Percentiles rank a stretch among this genome's conserved stretches.
Conservation (phyloP, 176 grass and related monocot genomes). For the Rhipidocladum racemiflorum region DNA sequence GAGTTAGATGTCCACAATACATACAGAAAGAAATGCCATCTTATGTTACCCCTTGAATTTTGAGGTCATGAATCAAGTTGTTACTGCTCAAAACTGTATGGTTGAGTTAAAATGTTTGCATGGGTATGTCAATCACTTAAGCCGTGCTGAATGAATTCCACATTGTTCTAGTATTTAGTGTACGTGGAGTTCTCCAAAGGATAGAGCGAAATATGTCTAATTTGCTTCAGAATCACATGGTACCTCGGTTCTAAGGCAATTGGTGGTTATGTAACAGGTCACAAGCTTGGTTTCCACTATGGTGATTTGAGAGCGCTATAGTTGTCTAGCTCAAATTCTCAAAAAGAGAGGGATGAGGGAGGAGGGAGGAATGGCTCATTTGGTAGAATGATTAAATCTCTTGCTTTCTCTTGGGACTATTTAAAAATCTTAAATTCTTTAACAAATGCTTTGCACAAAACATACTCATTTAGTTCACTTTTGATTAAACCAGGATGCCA, state of each 20-base stretch:
- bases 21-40: not conserved
- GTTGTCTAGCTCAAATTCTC: slow-evolving; percentile 14
- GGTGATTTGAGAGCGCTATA: not conserved
- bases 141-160: not conserved
- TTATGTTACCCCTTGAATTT: not conserved
- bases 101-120: not conserved
- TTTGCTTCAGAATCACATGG: not conserved
- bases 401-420: not conserved
- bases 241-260: not conserved
- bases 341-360: not conserved
- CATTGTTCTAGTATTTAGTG: not conserved
- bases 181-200: not conserved
- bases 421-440: slow-evolving; percentile 1
- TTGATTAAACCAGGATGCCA: slow-evolving; percentile 45
- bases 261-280: slow-evolving; percentile 13
- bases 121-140: not conserved
- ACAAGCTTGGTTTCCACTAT: slow-evolving; percentile 14
- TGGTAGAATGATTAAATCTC: not conserved
- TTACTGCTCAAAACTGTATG: not conserved
- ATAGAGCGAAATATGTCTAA: not conserved
- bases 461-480: slow-evolving; percentile 16
- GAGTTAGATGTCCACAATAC: not conserved
- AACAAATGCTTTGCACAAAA: slow-evolving; percentile 11
- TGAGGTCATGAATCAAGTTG: not conserved
- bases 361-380: slow-evolving; percentile 7